Evolutionary conservation across 2,329 filamentous ascomycete genomes (phyloP).

Genomic region (Gnomoniopsis sp.): DNA sequence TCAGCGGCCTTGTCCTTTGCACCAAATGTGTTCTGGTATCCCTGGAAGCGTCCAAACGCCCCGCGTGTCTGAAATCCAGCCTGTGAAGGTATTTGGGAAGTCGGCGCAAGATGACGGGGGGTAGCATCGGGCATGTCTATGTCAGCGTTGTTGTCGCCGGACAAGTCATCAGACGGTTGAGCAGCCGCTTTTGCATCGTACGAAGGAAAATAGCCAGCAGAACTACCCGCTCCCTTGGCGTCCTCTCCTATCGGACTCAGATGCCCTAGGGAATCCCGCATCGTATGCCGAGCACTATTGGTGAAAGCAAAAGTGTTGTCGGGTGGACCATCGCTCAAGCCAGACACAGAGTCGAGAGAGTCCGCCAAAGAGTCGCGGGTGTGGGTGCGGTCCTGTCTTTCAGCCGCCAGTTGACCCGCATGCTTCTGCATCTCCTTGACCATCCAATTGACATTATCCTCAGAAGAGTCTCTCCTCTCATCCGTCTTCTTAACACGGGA

Average conservation of each 20-base stretch:
- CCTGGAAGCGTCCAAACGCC: slow-evolving; percentile 32
- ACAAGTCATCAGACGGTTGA: slow-evolving; percentile 18
- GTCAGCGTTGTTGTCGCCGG: slow-evolving; percentile 22
- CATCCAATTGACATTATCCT: slow-evolving; percentile 66
- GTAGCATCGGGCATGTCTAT: slow-evolving; percentile 27
- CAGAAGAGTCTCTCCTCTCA: slow-evolving; percentile 56
- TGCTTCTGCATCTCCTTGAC: slow-evolving; percentile 78
- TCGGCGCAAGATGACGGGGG: slow-evolving; percentile 13
- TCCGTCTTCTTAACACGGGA: slow-evolving; percentile 25
- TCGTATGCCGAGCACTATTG: slow-evolving; percentile 23
- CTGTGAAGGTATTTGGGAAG: slow-evolving; percentile 36
- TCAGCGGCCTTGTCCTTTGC: slow-evolving; percentile 45
- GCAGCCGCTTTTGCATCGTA: slow-evolving; percentile 20
- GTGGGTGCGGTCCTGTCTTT: slow-evolving; percentile 29
- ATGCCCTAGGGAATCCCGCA: slow-evolving; percentile 19
- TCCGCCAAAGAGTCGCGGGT: background rate
- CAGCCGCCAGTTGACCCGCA: slow-evolving; percentile 57
- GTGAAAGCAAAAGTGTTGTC: slow-evolving; percentile 33
- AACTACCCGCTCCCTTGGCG: background rate
- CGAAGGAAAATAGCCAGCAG: slow-evolving; percentile 12
- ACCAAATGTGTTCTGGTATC: slow-evolving; percentile 28
- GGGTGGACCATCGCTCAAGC: slow-evolving; percentile 33
- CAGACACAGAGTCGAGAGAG: slow-evolving; percentile 24
- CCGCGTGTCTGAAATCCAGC: slow-evolving; percentile 37
- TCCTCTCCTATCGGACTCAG: slow-evolving; percentile 29